Percentiles rank a stretch among this genome's conserved stretches.
Evolutionary conservation across 306 rosid species (phyloP).

Genomic region (Prunus kanzakura): DNA sequence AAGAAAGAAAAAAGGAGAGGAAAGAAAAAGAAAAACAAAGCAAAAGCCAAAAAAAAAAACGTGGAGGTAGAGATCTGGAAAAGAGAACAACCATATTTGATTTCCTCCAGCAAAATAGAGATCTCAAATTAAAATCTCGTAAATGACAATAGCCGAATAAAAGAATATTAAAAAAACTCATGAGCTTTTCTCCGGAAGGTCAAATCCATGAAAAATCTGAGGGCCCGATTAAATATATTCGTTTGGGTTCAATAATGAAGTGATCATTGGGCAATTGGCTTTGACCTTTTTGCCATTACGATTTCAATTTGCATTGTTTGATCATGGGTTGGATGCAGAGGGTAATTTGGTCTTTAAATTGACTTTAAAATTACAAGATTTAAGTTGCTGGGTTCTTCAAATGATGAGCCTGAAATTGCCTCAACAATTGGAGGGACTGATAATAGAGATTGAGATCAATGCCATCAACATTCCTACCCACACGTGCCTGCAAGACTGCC

Average conservation of each 20-base stretch:
- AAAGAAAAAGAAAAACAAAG: too few species aligned
- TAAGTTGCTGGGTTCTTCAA: conserved; percentile 27
- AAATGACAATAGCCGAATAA: too few species aligned
- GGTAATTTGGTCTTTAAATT: not conserved
- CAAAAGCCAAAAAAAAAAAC: too few species aligned
- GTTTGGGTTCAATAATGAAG: not conserved
- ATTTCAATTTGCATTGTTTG: not conserved
- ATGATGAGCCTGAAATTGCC: conserved; percentile 70
- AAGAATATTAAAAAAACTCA: too few species aligned
- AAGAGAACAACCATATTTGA: too few species aligned
- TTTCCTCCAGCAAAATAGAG: too few species aligned
- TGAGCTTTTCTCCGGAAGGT: too few species aligned
- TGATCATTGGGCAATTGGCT: not conserved
- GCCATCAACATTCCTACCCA: conserved; percentile 87
- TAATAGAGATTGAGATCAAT: conserved; percentile 81
- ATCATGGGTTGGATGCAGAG: not conserved
- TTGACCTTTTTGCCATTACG: not conserved
- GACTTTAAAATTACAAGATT: not conserved
- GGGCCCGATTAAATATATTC: not conserved
- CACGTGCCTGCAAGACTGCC: conserved; percentile 76
- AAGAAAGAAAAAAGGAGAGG: too few species aligned
- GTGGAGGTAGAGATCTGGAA: too few species aligned
- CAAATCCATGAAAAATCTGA: not conserved
- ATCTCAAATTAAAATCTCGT: too few species aligned
- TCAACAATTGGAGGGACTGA: conserved; percentile 65